Conservation (phyloP, 1,139 yeast species). For the Candida tetrigidarum region DNA sequence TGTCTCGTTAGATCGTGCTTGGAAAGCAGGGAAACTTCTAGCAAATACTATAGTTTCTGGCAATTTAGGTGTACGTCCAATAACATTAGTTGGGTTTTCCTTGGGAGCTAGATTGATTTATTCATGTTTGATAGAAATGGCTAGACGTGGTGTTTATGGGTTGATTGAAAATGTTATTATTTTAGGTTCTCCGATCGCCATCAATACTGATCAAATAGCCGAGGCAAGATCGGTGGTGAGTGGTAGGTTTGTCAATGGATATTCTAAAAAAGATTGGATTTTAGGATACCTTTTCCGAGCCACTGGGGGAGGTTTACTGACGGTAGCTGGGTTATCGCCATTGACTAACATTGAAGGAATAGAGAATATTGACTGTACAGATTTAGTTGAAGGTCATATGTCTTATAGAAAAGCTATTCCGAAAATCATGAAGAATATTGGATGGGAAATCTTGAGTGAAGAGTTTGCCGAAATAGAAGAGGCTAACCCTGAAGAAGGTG, state of each 20-base stretch:
- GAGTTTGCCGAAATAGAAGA: slow-evolving; percentile 97
- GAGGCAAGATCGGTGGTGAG: slow-evolving; percentile 86
- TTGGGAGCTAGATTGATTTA: slow-evolving; percentile 92
- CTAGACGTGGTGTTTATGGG: slow-evolving; percentile 86
- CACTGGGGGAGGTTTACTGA: slow-evolving; percentile 89
- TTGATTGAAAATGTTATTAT: slow-evolving; percentile 86
- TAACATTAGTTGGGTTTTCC: slow-evolving; percentile 92
- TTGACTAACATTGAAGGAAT: slow-evolving; percentile 65
- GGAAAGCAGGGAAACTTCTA: slow-evolving; percentile 91
- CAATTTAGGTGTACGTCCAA: slow-evolving; percentile 90
- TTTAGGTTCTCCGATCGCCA: slow-evolving; percentile 89
- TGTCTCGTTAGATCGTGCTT: slow-evolving; percentile 94
- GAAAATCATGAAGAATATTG: slow-evolving; percentile 63
- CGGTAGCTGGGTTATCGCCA: slow-evolving; percentile 89
- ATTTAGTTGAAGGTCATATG: slow-evolving; percentile 93
- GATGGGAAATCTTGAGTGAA: slow-evolving; percentile 85
- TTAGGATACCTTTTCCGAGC: slow-evolving; percentile 95
- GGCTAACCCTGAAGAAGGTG: slow-evolving; percentile 88
- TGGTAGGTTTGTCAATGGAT: slow-evolving; percentile 90
- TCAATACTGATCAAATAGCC: slow-evolving; percentile 76
- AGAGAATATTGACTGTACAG: slow-evolving; percentile 88
- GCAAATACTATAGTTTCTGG: slow-evolving; percentile 91
- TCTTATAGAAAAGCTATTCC: slow-evolving; percentile 95
- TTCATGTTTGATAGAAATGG: slow-evolving; percentile 86
- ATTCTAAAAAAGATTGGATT: slow-evolving; percentile 93